A percentile compares a stretch with the other conserved stretches of the same genome.
phyloP scores from a whole-genome alignment of 495 filamentous ascomycete species.

The Penicillium simplicissimum region DNA sequence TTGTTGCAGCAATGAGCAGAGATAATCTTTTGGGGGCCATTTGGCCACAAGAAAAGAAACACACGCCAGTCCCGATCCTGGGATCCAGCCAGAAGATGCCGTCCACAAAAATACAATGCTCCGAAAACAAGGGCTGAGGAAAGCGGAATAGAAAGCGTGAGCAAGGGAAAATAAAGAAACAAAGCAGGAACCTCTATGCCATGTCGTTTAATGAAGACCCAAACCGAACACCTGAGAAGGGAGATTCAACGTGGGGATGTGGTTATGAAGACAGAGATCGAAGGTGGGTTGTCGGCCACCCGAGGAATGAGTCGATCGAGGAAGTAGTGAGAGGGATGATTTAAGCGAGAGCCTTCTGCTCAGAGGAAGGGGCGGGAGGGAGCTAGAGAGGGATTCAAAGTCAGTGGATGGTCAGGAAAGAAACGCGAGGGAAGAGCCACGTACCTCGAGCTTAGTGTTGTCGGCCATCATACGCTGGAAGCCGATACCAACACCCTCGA shows the following conservation, averaged over 20 bases:
- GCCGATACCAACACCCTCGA: slow-evolving; percentile 96
- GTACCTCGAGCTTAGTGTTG: slow-evolving; percentile 80
- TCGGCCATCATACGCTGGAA: slow-evolving; percentile 97
- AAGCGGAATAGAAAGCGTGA: slow-evolving; percentile 30
- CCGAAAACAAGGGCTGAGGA: slow-evolving; percentile 24
- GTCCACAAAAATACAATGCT: slow-evolving; percentile 38
- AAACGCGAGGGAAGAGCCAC: background rate
- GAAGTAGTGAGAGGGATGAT: slow-evolving; percentile 8
- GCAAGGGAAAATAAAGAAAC: slow-evolving; percentile 27
- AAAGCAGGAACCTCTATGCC: slow-evolving; percentile 43
- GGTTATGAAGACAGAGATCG: slow-evolving; percentile 34
- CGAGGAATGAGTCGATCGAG: slow-evolving; percentile 17
- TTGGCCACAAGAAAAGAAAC: slow-evolving; percentile 17
- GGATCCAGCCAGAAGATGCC: slow-evolving; percentile 29
- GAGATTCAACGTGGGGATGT: slow-evolving; percentile 39
- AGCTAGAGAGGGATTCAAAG: slow-evolving; percentile 28
- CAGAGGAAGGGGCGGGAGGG: slow-evolving; percentile 44
- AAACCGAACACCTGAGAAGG: slow-evolving; percentile 51
- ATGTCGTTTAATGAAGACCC: slow-evolving; percentile 43
- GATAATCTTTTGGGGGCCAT: slow-evolving; percentile 18
- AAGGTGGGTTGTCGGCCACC: slow-evolving; percentile 19
- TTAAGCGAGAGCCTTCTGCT: slow-evolving; percentile 48
- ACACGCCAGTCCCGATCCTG: slow-evolving; percentile 17
- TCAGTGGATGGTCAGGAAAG: background rate
- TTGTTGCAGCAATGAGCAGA: slow-evolving; percentile 28